Percentiles rank a stretch among this genome's conserved stretches.
Evolutionary conservation across 192 early-diverging fungal species (phyloP).

Genomic region (Rhizophagus clarus): DNA sequence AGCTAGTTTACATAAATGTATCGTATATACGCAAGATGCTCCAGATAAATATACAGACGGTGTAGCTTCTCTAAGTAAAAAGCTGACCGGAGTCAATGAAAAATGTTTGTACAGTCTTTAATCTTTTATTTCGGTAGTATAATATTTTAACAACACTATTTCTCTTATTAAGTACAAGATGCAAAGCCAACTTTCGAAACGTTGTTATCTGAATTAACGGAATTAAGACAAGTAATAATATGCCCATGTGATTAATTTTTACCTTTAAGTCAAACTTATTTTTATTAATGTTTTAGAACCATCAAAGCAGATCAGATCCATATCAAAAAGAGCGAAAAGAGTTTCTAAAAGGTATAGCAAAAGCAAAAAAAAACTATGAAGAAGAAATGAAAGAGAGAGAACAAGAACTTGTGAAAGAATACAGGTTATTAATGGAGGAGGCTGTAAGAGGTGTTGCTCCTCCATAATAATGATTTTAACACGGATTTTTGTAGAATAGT

Average conservation of each 20-base stretch:
- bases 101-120: background rate
- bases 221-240: slow-evolving; percentile 4
- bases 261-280: background rate
- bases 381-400: slow-evolving; percentile 1
- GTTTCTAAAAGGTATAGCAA: background rate
- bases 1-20: background rate
- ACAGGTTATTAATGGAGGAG: slow-evolving; percentile 7
- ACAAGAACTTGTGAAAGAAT: slow-evolving; percentile 21
- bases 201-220: background rate
- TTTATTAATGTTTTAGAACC: background rate
- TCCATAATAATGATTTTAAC: background rate
- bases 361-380: slow-evolving; percentile 3
- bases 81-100: background rate
- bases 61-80: background rate
- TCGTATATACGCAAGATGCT: slow-evolving; percentile 5
- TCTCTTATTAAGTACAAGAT: slow-evolving; percentile 9
- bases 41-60: slow-evolving; percentile 17
- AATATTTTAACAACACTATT: too few relatives aligned
- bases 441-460: background rate
- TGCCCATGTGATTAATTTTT: background rate
- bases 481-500: too few relatives aligned
- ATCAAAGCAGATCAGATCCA: background rate
- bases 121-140: background rate
- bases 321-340: background rate
- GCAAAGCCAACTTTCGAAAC: background rate